Evolutionary conservation across 306 rosid species (phyloP).

Genomic region (Cucumis hystrix): DNA sequence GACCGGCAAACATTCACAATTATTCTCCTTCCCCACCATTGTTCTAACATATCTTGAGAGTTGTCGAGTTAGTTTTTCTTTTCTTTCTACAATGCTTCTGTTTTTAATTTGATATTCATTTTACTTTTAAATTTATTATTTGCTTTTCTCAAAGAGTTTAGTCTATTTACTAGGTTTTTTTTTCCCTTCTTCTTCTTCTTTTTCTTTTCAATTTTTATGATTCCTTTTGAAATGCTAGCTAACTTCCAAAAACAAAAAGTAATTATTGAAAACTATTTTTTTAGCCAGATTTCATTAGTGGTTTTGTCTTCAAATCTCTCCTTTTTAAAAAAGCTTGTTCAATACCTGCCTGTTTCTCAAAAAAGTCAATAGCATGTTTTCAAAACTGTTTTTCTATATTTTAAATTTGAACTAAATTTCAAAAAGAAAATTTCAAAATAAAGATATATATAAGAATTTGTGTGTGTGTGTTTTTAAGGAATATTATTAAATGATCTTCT

Average conservation of each 20-base stretch:
- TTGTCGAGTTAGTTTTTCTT: background rate
- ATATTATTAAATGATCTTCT: background rate
- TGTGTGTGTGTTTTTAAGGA: background rate
- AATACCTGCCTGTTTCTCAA: background rate
- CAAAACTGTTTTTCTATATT: background rate
- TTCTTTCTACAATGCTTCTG: background rate
- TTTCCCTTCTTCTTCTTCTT: too few species aligned
- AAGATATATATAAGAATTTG: background rate
- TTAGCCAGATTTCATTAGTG: background rate
- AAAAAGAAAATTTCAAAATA: background rate
- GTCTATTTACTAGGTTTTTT: background rate
- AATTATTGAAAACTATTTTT: background rate
- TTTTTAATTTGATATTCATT: background rate
- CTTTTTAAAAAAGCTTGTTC: background rate
- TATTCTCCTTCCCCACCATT: background rate
- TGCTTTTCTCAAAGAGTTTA: background rate
- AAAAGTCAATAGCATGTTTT: background rate
- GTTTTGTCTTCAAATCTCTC: background rate
- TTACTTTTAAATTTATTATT: background rate
- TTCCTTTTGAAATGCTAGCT: background rate
- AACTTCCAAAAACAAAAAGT: constrained; percentile 1
- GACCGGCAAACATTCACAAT: background rate
- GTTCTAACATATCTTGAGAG: background rate
- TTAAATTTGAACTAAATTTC: background rate
- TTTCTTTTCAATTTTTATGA: background rate